Percentiles rank a stretch among this genome's conserved stretches.
These are phyloP conservation scores for Austroboletus novae-zelandiae DNA, from an alignment of 1,284 basidiomycete species.

Conservation along the genomic window DNA sequence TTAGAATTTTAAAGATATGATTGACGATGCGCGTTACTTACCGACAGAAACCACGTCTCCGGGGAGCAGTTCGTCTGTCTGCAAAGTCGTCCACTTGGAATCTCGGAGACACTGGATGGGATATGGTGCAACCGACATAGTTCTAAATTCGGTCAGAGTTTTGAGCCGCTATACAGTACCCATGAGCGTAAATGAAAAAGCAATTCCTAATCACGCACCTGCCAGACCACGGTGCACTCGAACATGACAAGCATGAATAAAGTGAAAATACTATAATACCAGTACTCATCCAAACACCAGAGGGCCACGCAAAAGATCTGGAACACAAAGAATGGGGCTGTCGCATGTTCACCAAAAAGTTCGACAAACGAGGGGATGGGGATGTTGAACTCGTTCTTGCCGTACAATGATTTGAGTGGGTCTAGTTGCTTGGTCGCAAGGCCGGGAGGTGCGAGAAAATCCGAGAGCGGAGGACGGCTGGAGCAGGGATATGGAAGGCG, in stretches of 20 bases:
- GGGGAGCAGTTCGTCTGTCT: slow-evolving; percentile 83
- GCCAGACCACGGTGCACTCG: slow-evolving; percentile 96
- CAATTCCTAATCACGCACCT: slow-evolving; percentile 50
- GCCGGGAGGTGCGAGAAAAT: slow-evolving; percentile 59
- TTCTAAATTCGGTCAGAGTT: slow-evolving; percentile 91
- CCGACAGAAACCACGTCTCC: slow-evolving; percentile 87
- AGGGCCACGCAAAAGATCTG: slow-evolving; percentile 94
- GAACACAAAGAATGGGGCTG: slow-evolving; percentile 94
- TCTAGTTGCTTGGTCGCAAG: slow-evolving; percentile 43
- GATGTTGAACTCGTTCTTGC: slow-evolving; percentile 92
- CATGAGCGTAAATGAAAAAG: slow-evolving; percentile 8
- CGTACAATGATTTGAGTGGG: slow-evolving; percentile 65
- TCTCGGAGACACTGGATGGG: slow-evolving; percentile 80
- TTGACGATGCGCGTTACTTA: slow-evolving; percentile 28
- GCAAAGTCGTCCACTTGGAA: slow-evolving; percentile 75
- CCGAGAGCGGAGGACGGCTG: slow-evolving; percentile 63
- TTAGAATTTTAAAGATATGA: background rate
- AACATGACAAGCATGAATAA: slow-evolving; percentile 96
- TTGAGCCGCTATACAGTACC: slow-evolving; percentile 63
- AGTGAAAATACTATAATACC: slow-evolving; percentile 97
- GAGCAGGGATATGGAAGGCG: slow-evolving; percentile 91
- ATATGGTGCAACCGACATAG: slow-evolving; percentile 91
- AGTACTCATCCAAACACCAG: slow-evolving; percentile 97
- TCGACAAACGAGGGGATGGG: slow-evolving; percentile 90
- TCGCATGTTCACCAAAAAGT: slow-evolving; percentile 89